Percentiles rank a stretch among this genome's conserved stretches.
Conservation (phyloP, 148 eudicot species). For the Diospyros kaki region DNA sequence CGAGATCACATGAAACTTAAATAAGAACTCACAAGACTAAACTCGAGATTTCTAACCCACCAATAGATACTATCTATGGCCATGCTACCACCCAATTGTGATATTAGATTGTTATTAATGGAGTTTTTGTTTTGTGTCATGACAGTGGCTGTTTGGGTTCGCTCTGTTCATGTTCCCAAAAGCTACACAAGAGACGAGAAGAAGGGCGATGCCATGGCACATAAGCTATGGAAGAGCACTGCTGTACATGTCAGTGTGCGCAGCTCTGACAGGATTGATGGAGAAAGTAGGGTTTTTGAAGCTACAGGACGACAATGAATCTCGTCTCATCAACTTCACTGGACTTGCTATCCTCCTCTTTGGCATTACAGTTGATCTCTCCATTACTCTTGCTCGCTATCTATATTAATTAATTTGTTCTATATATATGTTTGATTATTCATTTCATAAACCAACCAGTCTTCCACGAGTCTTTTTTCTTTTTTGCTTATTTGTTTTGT, state of each 20-base stretch:
- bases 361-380: conserved; percentile 61
- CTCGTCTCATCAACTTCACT: conserved; percentile 53
- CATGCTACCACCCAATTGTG: no score
- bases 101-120: no score
- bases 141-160: conserved; percentile 74
- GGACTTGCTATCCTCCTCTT: conserved; percentile 60
- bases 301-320: conserved; percentile 32
- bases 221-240: conserved; percentile 54
- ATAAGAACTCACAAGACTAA: no score
- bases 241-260: conserved; percentile 56
- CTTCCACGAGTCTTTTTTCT: no score
- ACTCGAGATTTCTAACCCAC: no score
- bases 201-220: conserved; percentile 57
- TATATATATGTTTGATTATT: no score
- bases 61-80: no score
- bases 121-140: not conserved
- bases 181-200: conserved; percentile 28
- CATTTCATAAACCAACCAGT: no score
- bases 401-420: not conserved
- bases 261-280: conserved; percentile 71
- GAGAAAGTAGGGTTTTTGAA: conserved; percentile 29
- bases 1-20: no score
- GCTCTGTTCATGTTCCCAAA: conserved; percentile 38
- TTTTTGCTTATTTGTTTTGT: no score
- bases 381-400: conserved; percentile 41